These are phyloP conservation scores for Apophysomyces sp. DNA, from an alignment of 371 early-diverging fungal genomes.

Conservation along the genomic window DNA sequence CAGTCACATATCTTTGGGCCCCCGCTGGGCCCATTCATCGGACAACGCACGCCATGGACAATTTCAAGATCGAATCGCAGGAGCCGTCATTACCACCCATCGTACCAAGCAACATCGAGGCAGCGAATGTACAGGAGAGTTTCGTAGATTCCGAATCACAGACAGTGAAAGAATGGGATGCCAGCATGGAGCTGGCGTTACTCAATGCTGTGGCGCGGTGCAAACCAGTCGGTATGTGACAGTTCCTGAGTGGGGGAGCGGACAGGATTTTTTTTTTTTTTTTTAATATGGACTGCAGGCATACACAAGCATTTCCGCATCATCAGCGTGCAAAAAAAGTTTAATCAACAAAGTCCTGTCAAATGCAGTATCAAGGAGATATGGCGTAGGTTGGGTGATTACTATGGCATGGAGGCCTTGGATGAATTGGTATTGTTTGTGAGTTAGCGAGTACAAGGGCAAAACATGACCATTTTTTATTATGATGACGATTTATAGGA, in stretches of 20 bases:
- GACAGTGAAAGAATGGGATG: conserved; percentile 46
- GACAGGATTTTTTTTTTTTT: neutral
- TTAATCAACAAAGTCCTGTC: conserved; percentile 50
- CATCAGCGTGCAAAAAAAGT: conserved; percentile 57
- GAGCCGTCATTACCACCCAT: conserved; percentile 8
- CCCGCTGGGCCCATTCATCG: neutral
- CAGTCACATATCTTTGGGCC: neutral
- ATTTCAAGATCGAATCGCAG: conserved; percentile 8
- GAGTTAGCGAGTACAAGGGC: too few relatives aligned
- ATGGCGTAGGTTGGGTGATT: conserved; percentile 50
- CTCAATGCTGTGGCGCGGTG: conserved; percentile 56
- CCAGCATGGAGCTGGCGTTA: conserved; percentile 59
- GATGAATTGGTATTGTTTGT: conserved; percentile 49
- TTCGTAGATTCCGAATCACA: neutral
- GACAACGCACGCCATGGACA: conserved; percentile 1
- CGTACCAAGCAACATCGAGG: neutral
- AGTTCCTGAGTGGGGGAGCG: too few relatives aligned
- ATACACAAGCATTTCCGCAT: conserved; percentile 67
- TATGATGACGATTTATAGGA: too few relatives aligned
- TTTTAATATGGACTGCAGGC: conserved; percentile 42
- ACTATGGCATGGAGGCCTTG: conserved; percentile 55
- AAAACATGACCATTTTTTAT: too few relatives aligned
- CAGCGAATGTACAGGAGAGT: neutral
- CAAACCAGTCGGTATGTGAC: conserved; percentile 63
- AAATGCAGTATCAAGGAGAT: conserved; percentile 51